A percentile compares a stretch with the other conserved stretches of the same genome.
These are phyloP conservation scores for Dianthus caryophyllus DNA, from an alignment of 148 eudicot species.

Conservation along the genomic window DNA sequence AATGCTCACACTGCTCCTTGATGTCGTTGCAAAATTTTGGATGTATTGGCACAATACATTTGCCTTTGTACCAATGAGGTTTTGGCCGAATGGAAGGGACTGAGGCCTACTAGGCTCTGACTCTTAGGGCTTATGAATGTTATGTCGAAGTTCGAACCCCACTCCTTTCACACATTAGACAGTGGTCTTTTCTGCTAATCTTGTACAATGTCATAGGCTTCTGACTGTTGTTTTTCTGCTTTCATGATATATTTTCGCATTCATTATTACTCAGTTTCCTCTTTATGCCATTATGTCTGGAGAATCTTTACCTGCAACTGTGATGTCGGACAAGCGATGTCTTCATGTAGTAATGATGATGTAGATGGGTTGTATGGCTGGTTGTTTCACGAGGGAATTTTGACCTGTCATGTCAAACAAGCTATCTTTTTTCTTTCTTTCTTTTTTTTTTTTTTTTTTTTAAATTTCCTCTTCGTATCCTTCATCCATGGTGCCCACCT, in stretches of 20 bases:
- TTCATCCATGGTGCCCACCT: background rate
- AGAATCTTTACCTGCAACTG: background rate
- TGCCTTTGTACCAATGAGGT: no score
- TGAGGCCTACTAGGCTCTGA: no score
- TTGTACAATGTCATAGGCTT: no score
- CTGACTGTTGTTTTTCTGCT: background rate
- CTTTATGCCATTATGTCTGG: background rate
- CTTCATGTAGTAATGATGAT: background rate
- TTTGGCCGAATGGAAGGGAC: no score
- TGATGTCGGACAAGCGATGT: background rate
- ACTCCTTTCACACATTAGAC: no score
- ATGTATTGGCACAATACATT: background rate
- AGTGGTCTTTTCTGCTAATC: no score
- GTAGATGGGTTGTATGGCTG: background rate
- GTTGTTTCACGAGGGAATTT: background rate
- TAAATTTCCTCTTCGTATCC: no score
- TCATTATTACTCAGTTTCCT: background rate
- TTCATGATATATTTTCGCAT: background rate
- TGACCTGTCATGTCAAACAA: constrained; percentile 3
- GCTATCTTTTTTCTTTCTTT: no score
- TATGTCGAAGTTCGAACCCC: no score
- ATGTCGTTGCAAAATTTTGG: background rate
- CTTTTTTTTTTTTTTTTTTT: no score
- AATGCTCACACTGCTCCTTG: background rate
- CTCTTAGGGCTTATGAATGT: no score